Conservation (phyloP, 208 protist species). For the Crithidia expoeki region DNA sequence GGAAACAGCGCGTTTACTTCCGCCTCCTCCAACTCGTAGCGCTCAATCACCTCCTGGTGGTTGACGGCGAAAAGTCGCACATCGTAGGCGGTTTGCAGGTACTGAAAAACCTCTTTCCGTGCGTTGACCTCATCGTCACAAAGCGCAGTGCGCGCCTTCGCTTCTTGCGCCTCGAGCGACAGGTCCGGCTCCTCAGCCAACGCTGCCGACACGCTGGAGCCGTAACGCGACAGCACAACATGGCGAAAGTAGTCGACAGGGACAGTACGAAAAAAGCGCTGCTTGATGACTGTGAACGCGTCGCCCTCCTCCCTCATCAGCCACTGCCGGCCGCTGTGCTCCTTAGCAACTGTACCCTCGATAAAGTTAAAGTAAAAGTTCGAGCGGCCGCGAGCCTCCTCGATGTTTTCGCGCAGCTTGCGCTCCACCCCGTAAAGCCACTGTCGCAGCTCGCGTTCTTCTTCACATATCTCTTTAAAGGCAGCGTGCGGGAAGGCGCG, state of each 20-base stretch:
- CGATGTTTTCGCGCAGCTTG: constrained; percentile 51
- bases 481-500: constrained; percentile 59
- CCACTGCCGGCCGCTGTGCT: constrained; percentile 44
- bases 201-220: constrained; percentile 13
- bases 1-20: constrained; percentile 42
- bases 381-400: constrained; percentile 51
- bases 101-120: constrained; percentile 47
- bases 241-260: constrained; percentile 72
- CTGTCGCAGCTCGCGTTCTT: constrained; percentile 75
- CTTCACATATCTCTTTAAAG: constrained; percentile 45
- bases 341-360: constrained; percentile 34
- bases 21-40: constrained; percentile 60
- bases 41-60: constrained; percentile 52
- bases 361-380: constrained; percentile 53
- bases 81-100: constrained; percentile 65
- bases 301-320: constrained; percentile 63
- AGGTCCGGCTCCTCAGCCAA: constrained; percentile 24
- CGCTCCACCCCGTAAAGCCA: constrained; percentile 68
- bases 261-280: constrained; percentile 52
- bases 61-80: constrained; percentile 56
- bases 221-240: constrained; percentile 50
- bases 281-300: constrained; percentile 40
- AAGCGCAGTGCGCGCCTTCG: constrained; percentile 34
- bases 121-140: constrained; percentile 44
- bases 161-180: constrained; percentile 44